A percentile compares a stretch with the other conserved stretches of the same genome.
Evolutionary conservation across 179 eudicot genomes (phyloP).

Genomic region (Vitellaria paradoxa): DNA sequence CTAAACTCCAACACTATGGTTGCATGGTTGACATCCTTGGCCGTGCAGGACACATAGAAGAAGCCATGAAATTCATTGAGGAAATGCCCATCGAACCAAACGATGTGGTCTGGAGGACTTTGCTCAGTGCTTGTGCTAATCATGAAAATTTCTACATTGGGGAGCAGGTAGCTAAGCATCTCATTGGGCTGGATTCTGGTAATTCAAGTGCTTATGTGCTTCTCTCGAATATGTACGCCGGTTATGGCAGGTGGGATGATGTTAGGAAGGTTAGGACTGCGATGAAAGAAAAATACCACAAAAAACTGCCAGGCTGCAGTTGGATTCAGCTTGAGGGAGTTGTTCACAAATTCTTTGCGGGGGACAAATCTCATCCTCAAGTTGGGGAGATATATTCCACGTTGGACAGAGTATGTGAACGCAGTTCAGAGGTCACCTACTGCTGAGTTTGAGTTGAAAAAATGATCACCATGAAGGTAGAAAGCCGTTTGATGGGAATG

Average conservation of each 20-base stretch:
- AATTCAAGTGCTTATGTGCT: slow-evolving; percentile 56
- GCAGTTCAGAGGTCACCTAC: slow-evolving; percentile 10
- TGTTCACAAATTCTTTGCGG: slow-evolving; percentile 58
- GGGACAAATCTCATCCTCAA: slow-evolving; percentile 46
- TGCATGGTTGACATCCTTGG: slow-evolving; percentile 46
- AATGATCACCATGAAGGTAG: neutral
- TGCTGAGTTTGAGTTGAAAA: slow-evolving; percentile 11
- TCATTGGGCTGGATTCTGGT: slow-evolving; percentile 37
- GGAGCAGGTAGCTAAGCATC: slow-evolving; percentile 41
- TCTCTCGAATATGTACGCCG: slow-evolving; percentile 71
- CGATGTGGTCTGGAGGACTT: slow-evolving; percentile 57
- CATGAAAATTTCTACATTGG: slow-evolving; percentile 42
- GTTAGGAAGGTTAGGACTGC: slow-evolving; percentile 52
- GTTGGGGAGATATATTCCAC: slow-evolving; percentile 43
- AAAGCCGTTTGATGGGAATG: no score
- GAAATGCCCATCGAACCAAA: slow-evolving; percentile 76
- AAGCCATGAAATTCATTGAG: slow-evolving; percentile 43
- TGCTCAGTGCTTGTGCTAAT: slow-evolving; percentile 58
- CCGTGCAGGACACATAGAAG: slow-evolving; percentile 37
- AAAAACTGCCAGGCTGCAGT: slow-evolving; percentile 73
- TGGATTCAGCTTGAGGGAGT: slow-evolving; percentile 66
- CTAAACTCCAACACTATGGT: slow-evolving; percentile 47
- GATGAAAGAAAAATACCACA: slow-evolving; percentile 47
- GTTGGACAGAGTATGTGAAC: slow-evolving; percentile 28
- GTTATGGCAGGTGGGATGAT: slow-evolving; percentile 65